Conservation (phyloP, 2,329 filamentous ascomycete genomes). For the Zelopaecilomyces penicillatus region DNA sequence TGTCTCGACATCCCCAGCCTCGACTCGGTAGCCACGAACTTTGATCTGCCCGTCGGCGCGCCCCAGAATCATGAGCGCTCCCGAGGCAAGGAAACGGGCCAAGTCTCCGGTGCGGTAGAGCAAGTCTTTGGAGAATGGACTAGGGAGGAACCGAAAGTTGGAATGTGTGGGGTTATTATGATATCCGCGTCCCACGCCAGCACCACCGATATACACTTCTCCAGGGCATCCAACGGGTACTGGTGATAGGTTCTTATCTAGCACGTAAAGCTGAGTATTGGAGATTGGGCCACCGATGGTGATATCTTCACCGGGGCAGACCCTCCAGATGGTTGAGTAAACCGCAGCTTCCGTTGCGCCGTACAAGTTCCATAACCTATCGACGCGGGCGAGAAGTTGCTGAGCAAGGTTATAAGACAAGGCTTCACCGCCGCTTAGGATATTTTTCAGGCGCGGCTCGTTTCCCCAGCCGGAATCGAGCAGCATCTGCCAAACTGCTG, state of each 20-base stretch:
- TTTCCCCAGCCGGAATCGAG: constrained; percentile 11
- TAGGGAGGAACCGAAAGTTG: constrained; percentile 2
- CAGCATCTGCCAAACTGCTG: constrained; percentile 14
- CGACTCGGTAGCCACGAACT: constrained; percentile 14
- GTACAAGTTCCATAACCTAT: constrained; percentile 18
- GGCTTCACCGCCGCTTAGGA: constrained; percentile 10
- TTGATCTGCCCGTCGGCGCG: constrained; percentile 16
- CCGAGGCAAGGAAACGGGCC: constrained; percentile 10
- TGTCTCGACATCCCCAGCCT: constrained; percentile 14
- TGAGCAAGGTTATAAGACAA: constrained; percentile 7
- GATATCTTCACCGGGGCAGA: constrained; percentile 12
- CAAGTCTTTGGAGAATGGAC: constrained; percentile 1
- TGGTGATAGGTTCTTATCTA: constrained; percentile 21
- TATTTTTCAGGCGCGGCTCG: constrained; percentile 8
- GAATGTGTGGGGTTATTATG: constrained; percentile 17
- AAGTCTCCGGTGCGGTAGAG: constrained; percentile 29
- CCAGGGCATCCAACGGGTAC: constrained; percentile 11
- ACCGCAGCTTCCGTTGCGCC: constrained; percentile 21
- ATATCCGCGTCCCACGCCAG: constrained; percentile 33
- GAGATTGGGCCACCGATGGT: constrained; percentile 10
- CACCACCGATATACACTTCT: constrained; percentile 19
- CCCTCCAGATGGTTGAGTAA: constrained; percentile 14
- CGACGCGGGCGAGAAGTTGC: constrained; percentile 8
- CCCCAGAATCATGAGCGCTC: constrained; percentile 11
- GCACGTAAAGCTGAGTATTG: constrained; percentile 30